Evolutionary conservation across 441 rosid genomes (phyloP).

Genomic region (Adansonia madagascariensis): DNA sequence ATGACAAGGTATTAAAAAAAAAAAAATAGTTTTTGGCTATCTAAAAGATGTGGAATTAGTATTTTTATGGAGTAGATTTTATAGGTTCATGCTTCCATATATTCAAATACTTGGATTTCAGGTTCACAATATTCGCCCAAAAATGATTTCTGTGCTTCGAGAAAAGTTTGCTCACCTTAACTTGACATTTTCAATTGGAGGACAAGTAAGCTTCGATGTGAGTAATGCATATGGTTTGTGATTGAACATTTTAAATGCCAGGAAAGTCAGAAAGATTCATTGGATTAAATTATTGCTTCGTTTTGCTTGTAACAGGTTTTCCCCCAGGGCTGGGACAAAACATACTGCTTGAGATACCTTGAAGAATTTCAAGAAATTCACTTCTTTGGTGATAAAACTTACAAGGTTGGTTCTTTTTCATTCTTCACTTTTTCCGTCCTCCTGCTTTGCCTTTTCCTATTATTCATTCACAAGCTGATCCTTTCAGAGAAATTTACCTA

Average conservation of each 20-base stretch:
- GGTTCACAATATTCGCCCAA: slow-evolving; percentile 82
- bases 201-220: slow-evolving; percentile 97
- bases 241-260: slow-evolving; percentile 11
- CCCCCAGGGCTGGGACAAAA: slow-evolving; percentile 74
- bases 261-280: neutral
- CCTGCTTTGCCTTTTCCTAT: no score
- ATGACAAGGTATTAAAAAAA: slow-evolving; percentile 69
- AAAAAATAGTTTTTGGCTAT: slow-evolving; percentile 14
- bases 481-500: neutral
- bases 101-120: slow-evolving; percentile 39
- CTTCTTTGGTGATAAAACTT: slow-evolving; percentile 98
- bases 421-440: neutral
- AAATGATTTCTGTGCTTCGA: slow-evolving; percentile 81
- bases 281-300: slow-evolving; percentile 11
- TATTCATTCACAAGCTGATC: neutral
- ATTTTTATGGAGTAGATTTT: slow-evolving; percentile 18
- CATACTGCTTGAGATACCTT: slow-evolving; percentile 90
- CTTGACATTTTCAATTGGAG: slow-evolving; percentile 93
- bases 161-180: slow-evolving; percentile 89
- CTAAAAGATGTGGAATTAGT: slow-evolving; percentile 15
- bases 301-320: slow-evolving; percentile 55
- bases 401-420: slow-evolving; percentile 56
- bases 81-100: slow-evolving; percentile 25
- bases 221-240: slow-evolving; percentile 34
- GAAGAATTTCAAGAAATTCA: slow-evolving; percentile 79